phyloP scores from a whole-genome alignment of 192 early-diverging fungal genomes.

The Umbelopsis sp. region DNA sequence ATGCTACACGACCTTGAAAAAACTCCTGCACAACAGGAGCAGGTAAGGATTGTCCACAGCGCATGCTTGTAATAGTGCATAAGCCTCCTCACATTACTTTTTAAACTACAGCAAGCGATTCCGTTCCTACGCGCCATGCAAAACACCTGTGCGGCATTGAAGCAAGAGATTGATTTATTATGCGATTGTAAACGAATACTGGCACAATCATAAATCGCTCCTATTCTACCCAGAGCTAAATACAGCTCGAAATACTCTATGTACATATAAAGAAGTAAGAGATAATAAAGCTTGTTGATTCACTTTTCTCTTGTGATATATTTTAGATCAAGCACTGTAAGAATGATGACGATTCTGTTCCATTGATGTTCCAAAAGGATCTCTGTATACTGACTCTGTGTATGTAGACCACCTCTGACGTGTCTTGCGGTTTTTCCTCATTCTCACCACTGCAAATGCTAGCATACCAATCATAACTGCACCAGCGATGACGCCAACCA shows the following conservation, averaged over 20 bases:
- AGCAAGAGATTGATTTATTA: constrained; percentile 15
- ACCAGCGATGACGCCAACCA: not conserved
- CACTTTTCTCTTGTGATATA: no score
- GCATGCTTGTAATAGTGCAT: no score
- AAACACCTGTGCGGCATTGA: not conserved
- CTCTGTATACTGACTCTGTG: not conserved
- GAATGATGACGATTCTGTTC: not conserved
- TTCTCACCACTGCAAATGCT: not conserved
- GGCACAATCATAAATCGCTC: not conserved
- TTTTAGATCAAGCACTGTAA: not conserved
- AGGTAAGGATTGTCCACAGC: no score
- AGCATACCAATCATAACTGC: not conserved
- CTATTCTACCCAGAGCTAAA: not conserved
- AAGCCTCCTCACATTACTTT: no score
- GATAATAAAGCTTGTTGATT: no score
- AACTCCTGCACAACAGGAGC: no score
- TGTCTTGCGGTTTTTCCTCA: not conserved
- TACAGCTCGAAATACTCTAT: constrained; percentile 1
- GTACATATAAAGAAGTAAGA: not conserved
- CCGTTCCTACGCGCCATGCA: not conserved
- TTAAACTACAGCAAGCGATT: not conserved
- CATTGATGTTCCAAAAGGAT: not conserved
- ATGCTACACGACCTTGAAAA: no score
- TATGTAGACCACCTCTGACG: not conserved
- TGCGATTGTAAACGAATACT: constrained; percentile 1